Evolutionary conservation across 2,329 filamentous ascomycete genomes (phyloP).

Genomic region (Torrubiella hemipterigena): DNA sequence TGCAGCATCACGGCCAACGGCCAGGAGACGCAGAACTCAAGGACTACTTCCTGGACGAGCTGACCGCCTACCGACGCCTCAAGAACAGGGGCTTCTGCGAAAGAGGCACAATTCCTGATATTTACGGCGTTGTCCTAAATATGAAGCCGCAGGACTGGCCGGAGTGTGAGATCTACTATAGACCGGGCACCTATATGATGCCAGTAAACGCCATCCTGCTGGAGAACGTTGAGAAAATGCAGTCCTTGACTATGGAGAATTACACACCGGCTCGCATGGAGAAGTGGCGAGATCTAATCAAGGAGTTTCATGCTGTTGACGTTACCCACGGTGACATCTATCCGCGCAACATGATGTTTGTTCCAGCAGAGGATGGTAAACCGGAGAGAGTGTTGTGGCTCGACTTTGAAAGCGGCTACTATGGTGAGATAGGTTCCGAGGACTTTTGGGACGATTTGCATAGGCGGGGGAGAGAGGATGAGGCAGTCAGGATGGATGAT

Average conservation of each 20-base stretch:
- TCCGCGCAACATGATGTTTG: conserved; percentile 1
- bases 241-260: not conserved
- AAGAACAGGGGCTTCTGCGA: not conserved
- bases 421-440: not conserved
- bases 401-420: not conserved
- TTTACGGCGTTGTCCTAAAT: not conserved
- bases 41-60: too few species aligned
- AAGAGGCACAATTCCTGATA: not conserved
- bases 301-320: not conserved
- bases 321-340: not conserved
- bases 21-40: too few species aligned
- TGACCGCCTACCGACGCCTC: not conserved
- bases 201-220: not conserved
- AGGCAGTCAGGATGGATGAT: not conserved
- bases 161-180: not conserved
- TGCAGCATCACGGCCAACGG: too few species aligned
- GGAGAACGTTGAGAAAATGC: not conserved
- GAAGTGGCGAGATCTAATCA: not conserved
- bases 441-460: not conserved
- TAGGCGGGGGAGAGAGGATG: not conserved
- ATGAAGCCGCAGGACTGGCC: conserved; percentile 1
- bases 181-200: not conserved
- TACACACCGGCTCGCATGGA: not conserved
- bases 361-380: not conserved
- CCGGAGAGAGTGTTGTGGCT: not conserved